Conservation (phyloP, 1,139 yeast species). For the Lodderomyces orthopsilosis region DNA sequence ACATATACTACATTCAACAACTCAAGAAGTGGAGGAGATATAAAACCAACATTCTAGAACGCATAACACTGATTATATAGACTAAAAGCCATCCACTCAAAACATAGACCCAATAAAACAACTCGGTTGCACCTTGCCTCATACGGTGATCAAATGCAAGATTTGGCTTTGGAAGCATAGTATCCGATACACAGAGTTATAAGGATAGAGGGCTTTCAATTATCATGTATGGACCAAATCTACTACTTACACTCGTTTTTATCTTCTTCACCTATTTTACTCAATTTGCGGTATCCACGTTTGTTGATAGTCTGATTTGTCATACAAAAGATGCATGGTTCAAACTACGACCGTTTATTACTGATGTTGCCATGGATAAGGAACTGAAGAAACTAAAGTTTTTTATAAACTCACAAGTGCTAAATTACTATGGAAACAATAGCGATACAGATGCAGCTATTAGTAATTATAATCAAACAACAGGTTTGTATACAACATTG, state of each 20-base stretch:
- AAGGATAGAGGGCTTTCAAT: neutral
- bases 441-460: slow-evolving; percentile 70
- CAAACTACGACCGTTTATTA: slow-evolving; percentile 30
- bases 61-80: no score
- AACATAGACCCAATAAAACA: no score
- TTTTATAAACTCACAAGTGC: slow-evolving; percentile 37
- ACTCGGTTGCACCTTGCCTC: no score
- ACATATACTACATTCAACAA: no score
- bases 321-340: slow-evolving; percentile 5
- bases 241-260: neutral
- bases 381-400: slow-evolving; percentile 33
- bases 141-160: neutral
- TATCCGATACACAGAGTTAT: neutral
- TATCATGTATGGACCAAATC: neutral
- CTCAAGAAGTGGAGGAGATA: no score
- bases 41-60: no score
- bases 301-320: slow-evolving; percentile 21
- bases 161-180: neutral
- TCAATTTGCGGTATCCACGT: slow-evolving; percentile 15
- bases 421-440: slow-evolving; percentile 69
- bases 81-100: no score
- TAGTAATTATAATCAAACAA: slow-evolving; percentile 41
- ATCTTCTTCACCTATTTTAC: neutral
- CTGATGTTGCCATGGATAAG: slow-evolving; percentile 42
- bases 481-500: slow-evolving; percentile 49